Base-by-base conservation (phyloP, 164 flowering plant genomes). In the Macadamia tetraphylla region DNA sequence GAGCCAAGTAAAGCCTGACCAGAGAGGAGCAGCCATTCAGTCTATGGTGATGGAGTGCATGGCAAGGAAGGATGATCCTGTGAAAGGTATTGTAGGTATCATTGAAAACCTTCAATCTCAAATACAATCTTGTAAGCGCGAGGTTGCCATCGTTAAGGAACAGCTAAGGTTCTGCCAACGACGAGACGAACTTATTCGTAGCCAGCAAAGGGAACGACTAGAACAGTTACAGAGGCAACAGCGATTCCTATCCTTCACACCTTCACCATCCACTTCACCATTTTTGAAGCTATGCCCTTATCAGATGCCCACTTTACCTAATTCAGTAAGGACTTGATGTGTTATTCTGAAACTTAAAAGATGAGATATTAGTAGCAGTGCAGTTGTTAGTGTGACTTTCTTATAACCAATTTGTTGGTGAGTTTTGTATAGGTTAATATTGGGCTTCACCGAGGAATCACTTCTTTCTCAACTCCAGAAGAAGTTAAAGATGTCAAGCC, bases 21-120 rank as follows among this genome's bases (percentile, higher is more conserved):
- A 74, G 1, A 65, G 65, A 42, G 46, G 51, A 0, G 65, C 66
- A 0, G 81, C 81, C 0, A 69, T 68, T 29, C 52, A 60, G 18
- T 68, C 81, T 0, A 64, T 82, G 11, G 58, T 70, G 2, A 71
- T 57, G 44, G 71, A 82, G 51, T 71, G 81, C 0, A 44, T 53
- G 29, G 59, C 62, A 15, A 59, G 71, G 60, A 49, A 7, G 1
- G 42, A 67, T 1, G 71, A 68, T 51, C 71, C 67, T 1, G 65
- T 63, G 4, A 40, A 40, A 6, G 75, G 75, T 15, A 57, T 51
- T 31, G 10, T n/a, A 5, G 63, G 70, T 29, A 59, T 17, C 31
- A 8, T n/a, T 6, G 3, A 15, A 2, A 48, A 12, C 9, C 70
- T 59, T 11, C 0, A 0, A 0, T 0, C 18, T 1, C 13, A 67